Conservation (phyloP, 163 green algal species). For the Smithsoniella earleae region DNA sequence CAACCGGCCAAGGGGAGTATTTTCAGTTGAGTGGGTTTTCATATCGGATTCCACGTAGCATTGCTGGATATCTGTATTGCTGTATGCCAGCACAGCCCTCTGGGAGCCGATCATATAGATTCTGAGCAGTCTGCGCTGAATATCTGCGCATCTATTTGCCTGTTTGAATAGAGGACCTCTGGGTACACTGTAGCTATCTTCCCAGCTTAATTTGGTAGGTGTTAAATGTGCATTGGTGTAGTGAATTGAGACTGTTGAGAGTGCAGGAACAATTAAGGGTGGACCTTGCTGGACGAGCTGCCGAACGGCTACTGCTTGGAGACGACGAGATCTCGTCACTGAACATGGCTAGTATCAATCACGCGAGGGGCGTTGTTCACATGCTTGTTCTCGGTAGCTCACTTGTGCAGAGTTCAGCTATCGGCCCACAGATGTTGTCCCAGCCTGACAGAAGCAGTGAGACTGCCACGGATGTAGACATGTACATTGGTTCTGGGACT, state of each 20-base stretch:
- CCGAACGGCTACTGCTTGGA: slow-evolving; percentile 64
- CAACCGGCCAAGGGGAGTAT: too few relatives aligned
- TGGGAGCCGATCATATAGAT: neutral
- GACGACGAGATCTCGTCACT: slow-evolving; percentile 69
- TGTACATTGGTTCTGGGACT: slow-evolving; percentile 26
- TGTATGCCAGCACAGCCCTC: neutral
- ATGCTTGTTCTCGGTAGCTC: slow-evolving; percentile 49
- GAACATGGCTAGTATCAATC: slow-evolving; percentile 48
- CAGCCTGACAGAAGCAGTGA: slow-evolving; percentile 1
- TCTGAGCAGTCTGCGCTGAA: neutral
- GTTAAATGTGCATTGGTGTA: neutral
- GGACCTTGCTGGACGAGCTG: slow-evolving; percentile 53
- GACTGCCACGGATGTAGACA: neutral
- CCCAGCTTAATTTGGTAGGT: neutral
- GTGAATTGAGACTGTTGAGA: neutral
- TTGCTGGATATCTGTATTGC: neutral
- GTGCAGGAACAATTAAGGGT: slow-evolving; percentile 67
- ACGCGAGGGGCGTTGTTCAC: slow-evolving; percentile 47
- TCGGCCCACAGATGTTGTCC: slow-evolving; percentile 29
- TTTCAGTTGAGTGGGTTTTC: too few relatives aligned
- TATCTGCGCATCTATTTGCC: neutral
- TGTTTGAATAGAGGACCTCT: neutral
- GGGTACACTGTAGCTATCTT: too few relatives aligned
- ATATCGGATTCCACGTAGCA: neutral
- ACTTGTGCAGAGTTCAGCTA: slow-evolving; percentile 37